Conservation (phyloP, 345 rosid genomes). For the Ailanthus altissimus region DNA sequence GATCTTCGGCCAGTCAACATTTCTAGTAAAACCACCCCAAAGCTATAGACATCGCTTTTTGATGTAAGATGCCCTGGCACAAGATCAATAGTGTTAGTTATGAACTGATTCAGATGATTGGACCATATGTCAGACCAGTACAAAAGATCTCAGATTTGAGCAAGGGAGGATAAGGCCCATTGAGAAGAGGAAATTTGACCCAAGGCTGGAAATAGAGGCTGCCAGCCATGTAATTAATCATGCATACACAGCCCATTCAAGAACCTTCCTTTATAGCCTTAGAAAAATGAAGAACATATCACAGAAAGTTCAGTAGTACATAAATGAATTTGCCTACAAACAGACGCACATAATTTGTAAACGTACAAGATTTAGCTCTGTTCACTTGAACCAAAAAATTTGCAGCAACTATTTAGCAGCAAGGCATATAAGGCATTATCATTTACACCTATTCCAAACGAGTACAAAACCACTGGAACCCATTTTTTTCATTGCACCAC, state of each 20-base stretch:
- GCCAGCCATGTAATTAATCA: background rate
- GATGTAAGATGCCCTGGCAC: slow-evolving; percentile 47
- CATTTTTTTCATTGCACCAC: background rate
- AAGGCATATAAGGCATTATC: background rate
- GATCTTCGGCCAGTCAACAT: slow-evolving; percentile 48
- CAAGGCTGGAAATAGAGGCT: background rate
- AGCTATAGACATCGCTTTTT: slow-evolving; percentile 46
- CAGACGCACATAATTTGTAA: background rate
- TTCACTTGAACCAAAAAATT: background rate
- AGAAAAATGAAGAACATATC: background rate
- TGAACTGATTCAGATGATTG: background rate
- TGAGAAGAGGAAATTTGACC: slow-evolving; percentile 1
- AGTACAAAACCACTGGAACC: background rate
- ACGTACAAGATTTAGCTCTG: background rate
- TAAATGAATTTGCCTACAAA: background rate
- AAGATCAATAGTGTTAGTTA: background rate
- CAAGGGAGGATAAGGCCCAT: background rate
- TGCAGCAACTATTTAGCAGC: no score
- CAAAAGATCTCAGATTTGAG: background rate
- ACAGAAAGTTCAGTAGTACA: background rate
- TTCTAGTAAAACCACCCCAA: slow-evolving; percentile 48
- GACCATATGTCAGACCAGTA: background rate
- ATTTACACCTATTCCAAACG: background rate
- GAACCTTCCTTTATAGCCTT: background rate
- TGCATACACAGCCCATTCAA: background rate